Conservation (phyloP, 1,284 basidiomycete species). For the Cystobasidium sp. region DNA sequence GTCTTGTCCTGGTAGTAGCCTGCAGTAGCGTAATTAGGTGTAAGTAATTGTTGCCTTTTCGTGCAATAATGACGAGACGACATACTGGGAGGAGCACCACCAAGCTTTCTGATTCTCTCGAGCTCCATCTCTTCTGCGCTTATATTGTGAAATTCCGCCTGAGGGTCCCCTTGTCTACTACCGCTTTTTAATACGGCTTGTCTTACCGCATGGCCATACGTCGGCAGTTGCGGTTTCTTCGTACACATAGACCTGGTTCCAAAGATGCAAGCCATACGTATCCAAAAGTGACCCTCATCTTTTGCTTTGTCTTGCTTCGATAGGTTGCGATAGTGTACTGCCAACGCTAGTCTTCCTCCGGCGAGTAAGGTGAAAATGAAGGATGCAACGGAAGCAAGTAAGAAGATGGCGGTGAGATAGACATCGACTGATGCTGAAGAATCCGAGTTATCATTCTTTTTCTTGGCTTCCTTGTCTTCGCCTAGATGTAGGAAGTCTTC, state of each 20-base stretch:
- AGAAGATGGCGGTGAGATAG: conserved; percentile 1
- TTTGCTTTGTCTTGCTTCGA: neutral
- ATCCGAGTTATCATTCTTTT: too few species aligned
- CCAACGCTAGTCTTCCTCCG: neutral
- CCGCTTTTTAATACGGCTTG: conserved; percentile 17
- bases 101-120: conserved; percentile 15
- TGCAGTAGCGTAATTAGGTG: too few species aligned
- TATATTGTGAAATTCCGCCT: neutral
- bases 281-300: neutral
- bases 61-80: neutral
- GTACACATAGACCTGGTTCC: neutral
- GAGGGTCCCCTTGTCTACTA: neutral
- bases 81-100: conserved; percentile 32
- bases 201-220: conserved; percentile 17
- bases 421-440: neutral
- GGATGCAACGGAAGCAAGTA: neutral
- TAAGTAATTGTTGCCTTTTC: neutral
- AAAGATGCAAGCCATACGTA: neutral
- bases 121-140: conserved; percentile 19
- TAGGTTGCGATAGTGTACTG: neutral
- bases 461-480: too few species aligned
- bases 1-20: too few species aligned
- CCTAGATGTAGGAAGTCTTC: too few species aligned
- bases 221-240: neutral
- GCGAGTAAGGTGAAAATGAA: neutral